Evolutionary conservation across 73 alveolate species (phyloP).

Genomic region (Uronychia binucleata): DNA sequence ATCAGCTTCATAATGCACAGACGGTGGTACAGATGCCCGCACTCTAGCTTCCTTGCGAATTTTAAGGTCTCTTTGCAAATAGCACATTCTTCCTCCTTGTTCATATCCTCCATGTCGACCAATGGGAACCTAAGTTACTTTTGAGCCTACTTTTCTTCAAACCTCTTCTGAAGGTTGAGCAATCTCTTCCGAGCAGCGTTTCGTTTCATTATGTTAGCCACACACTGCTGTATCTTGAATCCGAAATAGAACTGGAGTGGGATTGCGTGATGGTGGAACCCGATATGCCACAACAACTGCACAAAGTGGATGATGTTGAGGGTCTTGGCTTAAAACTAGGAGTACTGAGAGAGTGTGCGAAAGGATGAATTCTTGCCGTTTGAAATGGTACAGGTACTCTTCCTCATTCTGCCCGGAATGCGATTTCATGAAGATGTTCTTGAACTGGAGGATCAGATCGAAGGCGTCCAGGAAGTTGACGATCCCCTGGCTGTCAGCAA

Average conservation of each 20-base stretch:
- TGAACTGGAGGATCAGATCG: not conserved
- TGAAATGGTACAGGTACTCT: not conserved
- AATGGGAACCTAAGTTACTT: not conserved
- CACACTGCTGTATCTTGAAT: not conserved
- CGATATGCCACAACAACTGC: not conserved
- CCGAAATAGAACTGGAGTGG: not conserved
- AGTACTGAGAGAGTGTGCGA: not conserved
- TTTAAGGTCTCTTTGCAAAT: constrained; percentile 47
- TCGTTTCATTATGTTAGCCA: not conserved
- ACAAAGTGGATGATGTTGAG: not conserved
- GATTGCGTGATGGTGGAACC: not conserved
- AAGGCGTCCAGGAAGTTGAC: not conserved
- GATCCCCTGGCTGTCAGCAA: not conserved
- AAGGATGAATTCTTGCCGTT: not conserved
- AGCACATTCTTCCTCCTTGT: constrained; percentile 45
- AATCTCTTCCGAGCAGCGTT: not conserved
- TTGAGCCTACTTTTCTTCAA: no score
- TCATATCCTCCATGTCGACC: not conserved
- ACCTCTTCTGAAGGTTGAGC: no score
- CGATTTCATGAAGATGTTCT: not conserved
- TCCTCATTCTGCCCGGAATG: not conserved
- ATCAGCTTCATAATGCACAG: constrained; percentile 48
- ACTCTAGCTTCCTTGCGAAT: constrained; percentile 32
- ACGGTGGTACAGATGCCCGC: constrained; percentile 45
- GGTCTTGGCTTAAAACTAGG: not conserved